Evolutionary conservation across 805 yeast species (phyloP).

Genomic region (Kuraishia ogatae): DNA sequence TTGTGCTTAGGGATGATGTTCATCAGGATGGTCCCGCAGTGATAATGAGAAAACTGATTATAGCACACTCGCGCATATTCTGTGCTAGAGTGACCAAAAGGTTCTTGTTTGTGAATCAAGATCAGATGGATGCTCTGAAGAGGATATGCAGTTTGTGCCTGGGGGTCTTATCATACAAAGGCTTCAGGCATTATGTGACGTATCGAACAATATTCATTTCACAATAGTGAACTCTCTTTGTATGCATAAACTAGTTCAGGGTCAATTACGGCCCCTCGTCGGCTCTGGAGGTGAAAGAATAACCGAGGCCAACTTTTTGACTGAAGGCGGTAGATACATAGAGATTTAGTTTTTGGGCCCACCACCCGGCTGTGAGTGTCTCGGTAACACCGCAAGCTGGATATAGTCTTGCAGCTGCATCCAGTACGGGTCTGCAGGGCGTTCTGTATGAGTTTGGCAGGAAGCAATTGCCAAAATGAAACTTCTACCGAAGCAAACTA

Average conservation of each 20-base stretch:
- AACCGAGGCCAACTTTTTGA: not conserved
- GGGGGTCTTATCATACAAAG: too few relatives aligned
- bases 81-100: not conserved
- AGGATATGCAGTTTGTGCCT: too few relatives aligned
- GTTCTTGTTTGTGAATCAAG: not conserved
- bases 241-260: not conserved
- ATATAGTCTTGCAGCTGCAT: not conserved
- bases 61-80: not conserved
- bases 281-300: not conserved
- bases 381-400: not conserved
- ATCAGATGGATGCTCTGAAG: too few relatives aligned
- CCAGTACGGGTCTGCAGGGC: not conserved
- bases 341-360: not conserved
- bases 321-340: not conserved
- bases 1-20: not conserved
- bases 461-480: not conserved
- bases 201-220: not conserved
- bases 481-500: not conserved
- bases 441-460: not conserved
- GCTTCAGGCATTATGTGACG: not conserved
- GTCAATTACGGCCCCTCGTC: not conserved
- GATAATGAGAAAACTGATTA: not conserved
- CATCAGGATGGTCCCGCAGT: not conserved
- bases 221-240: not conserved
- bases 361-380: not conserved